These are phyloP conservation scores for Posidonia oceanica DNA, from an alignment of 116 monocot species.

Conservation along the genomic window DNA sequence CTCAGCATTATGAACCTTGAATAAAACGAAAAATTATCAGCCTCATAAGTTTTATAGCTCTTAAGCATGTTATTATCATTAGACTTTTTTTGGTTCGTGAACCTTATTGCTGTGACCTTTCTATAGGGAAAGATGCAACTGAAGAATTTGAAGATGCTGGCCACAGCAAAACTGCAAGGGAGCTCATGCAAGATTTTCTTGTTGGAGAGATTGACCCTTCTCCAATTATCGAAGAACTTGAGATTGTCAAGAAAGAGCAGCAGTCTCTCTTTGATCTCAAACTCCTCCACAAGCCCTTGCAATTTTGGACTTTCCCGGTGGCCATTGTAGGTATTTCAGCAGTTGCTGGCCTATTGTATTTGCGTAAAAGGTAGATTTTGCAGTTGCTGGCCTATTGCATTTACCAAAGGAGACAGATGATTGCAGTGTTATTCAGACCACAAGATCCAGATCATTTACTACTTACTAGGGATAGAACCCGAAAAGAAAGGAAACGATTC, in stretches of 20 bases:
- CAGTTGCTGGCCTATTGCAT: too few species aligned
- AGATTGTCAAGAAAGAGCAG: conserved; percentile 36
- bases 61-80: too few species aligned
- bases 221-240: conserved; percentile 33
- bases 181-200: conserved; percentile 25
- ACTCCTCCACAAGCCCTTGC: conserved; percentile 16
- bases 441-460: too few species aligned
- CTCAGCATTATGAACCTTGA: not conserved
- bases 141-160: conserved; percentile 90
- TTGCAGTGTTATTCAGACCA: too few species aligned
- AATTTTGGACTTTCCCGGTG: conserved; percentile 41
- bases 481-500: too few species aligned
- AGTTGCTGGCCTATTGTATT: conserved; percentile 24
- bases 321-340: conserved; percentile 39
- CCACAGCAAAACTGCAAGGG: conserved; percentile 60
- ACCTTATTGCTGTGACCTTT: not conserved
- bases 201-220: conserved; percentile 59
- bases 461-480: too few species aligned
- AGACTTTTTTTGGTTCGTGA: too few species aligned
- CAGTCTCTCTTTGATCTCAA: conserved; percentile 9
- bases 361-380: conserved; percentile 18
- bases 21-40: not conserved
- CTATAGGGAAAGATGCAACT: conserved; percentile 65
- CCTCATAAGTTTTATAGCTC: too few species aligned
- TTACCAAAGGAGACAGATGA: too few species aligned